Evolutionary conservation across 352 stramenopile species (phyloP), one percentile per base, ranked within the genome.

Genomic region (Pythium sp.): DNA sequence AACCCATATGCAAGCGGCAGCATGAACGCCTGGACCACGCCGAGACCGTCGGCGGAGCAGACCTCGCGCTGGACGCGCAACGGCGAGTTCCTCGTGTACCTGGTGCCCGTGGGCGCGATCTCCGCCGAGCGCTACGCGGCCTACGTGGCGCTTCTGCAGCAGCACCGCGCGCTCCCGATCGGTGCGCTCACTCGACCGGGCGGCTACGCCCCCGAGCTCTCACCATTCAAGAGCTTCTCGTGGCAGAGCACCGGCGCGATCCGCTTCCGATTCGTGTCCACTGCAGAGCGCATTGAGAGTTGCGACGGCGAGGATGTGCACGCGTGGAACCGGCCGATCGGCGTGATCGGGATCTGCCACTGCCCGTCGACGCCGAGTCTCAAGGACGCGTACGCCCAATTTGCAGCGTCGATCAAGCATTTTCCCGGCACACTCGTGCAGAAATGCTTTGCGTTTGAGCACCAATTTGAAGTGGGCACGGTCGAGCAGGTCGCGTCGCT

Each of bases 401-500:
- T 94, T 56, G 76, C 83, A 65, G 73, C 82, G 55, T 87, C 82
- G 24, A 79, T 91, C 60, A 71, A 73, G 43, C 83, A 82, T 18
- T 92, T 94, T 51, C 81, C 80, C 0, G 80, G 77, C n/a, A 77
- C 90, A 15, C 72, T 96, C 41, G 70, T 94, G 57, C 82, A 91
- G 22, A 91, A 92, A 58, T 89, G 88, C 64, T 94, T 94, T 73
- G 86, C 84, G 26, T 96, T 96, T 61, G 86, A 96, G 65, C 84
- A 92, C 67, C 70, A 74, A 22, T 94, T 96, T 54, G 86, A 94
- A 36, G 72, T 81, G 34, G 71, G 64, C 5, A 85, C 77, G 0
- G 70, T 87, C 8, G 74, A 80, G 20, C 81, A 94, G 67, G 89
- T 83, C 62, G 77, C 81, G 26, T 67, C 72, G 26, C 72, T 94